These are phyloP conservation scores for Pogostemon cablin DNA, from an alignment of 257 asterid genomes.

Conservation along the genomic window DNA sequence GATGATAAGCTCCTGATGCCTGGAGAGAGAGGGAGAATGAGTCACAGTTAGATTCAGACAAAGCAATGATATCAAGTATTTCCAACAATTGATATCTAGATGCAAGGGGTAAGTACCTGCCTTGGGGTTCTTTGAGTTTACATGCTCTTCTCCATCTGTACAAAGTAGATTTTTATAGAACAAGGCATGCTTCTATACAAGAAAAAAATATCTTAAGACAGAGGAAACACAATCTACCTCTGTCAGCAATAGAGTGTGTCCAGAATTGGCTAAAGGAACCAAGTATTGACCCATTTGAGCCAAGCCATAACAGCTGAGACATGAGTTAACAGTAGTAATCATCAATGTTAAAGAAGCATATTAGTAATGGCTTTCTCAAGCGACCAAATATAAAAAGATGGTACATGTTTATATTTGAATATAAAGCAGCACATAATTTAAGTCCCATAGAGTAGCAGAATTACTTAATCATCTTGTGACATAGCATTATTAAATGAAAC, in stretches of 20 bases:
- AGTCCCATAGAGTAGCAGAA: too few relatives aligned
- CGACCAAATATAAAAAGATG: too few relatives aligned
- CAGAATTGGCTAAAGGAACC: neutral
- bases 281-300: constrained; percentile 35
- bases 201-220: constrained; percentile 6
- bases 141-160: constrained; percentile 25
- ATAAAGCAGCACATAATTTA: too few relatives aligned
- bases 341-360: neutral
- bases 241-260: neutral
- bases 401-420: too few relatives aligned
- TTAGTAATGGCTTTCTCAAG: neutral
- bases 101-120: constrained; percentile 40
- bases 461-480: too few relatives aligned
- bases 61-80: too few relatives aligned
- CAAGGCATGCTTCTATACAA: neutral
- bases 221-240: constrained; percentile 33
- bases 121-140: constrained; percentile 27
- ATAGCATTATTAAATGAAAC: too few relatives aligned
- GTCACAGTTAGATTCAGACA: too few relatives aligned
- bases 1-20: constrained; percentile 34
- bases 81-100: neutral
- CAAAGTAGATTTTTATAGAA: neutral
- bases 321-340: constrained; percentile 25
- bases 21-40: constrained; percentile 16
- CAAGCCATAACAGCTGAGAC: constrained; percentile 41